Evolutionary conservation across 805 yeast species (phyloP), one percentile per base, ranked within the genome.

Genomic region (Starmerella tilneyi): DNA sequence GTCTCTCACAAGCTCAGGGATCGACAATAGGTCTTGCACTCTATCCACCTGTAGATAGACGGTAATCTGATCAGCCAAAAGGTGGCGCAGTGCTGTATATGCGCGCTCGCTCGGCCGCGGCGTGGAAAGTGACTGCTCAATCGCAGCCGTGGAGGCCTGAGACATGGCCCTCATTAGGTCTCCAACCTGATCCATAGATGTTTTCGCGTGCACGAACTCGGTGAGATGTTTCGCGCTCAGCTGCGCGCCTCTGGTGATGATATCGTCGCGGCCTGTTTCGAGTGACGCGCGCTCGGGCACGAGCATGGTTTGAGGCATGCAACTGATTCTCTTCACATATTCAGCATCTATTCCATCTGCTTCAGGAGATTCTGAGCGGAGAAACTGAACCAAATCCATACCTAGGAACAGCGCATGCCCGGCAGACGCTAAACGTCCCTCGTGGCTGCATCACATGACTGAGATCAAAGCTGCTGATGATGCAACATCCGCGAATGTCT

Each of bases 1-100:
- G n/a, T 88, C 77, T 39, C 78, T 72, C 27, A 89, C 78, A 39
- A 89, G 61, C 1, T 94, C 72, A 1, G 98, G 96, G 27, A 92
- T 65, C 57, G 84, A 94, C 53, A 89, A 66, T 9, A 88, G 72
- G 55, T 84, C 94, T 49, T 81, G 72, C 9, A 88, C 69, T 31
- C 78, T 74, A 50, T 80, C 86, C 57, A 85, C 72, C 53, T 81
- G 79, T 5, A 26, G 27, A 42, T 54, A 56, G 9, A 56, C 54
- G 9, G 45, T 39, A 71, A 70, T 33, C 78, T 63, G 23, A 79
- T 71, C 4, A 56, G 52, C 3, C 70, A 69, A 12, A 64, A 54
- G 30, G 2, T 20, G 49, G 8, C 47, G 47, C 15, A 49, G 29
- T 5, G 49, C 50, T 9, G 45, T n/a, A 32, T 51, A 49, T 21